These are phyloP conservation scores for Quercus dentata DNA, from an alignment of 306 rosid species.

Conservation along the genomic window DNA sequence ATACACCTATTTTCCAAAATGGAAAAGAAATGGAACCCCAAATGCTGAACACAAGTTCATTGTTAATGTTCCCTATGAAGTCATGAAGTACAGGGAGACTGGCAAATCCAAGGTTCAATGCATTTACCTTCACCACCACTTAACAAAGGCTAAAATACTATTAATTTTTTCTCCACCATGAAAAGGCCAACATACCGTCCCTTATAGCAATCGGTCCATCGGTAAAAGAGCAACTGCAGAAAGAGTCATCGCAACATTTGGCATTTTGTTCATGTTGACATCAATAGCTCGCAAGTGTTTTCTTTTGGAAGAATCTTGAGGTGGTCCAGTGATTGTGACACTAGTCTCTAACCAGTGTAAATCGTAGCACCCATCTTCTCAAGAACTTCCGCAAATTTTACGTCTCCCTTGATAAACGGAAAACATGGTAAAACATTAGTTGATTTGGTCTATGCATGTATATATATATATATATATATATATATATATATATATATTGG, in stretches of 20 bases:
- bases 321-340: slow-evolving; percentile 84
- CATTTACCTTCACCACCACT: background rate
- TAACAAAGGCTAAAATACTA: background rate
- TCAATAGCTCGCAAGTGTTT: slow-evolving; percentile 70
- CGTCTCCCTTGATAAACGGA: slow-evolving; percentile 70
- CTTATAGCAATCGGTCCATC: slow-evolving; percentile 37
- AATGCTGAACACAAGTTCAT: background rate
- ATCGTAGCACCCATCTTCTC: slow-evolving; percentile 89
- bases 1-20: background rate
- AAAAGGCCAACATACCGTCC: slow-evolving; percentile 3
- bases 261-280: slow-evolving; percentile 99
- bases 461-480: too few relatives aligned
- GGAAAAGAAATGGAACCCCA: background rate
- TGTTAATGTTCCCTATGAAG: background rate
- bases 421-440: slow-evolving; percentile 10
- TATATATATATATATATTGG: too few relatives aligned
- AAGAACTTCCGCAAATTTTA: slow-evolving; percentile 91
- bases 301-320: slow-evolving; percentile 45
- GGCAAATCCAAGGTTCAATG: background rate
- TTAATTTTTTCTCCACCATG: background rate
- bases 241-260: slow-evolving; percentile 99
- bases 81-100: background rate
- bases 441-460: background rate
- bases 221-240: slow-evolving; percentile 88
- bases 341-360: slow-evolving; percentile 85